Percentiles rank a stretch among this genome's conserved stretches.
Conservation (phyloP, 108 stramenopile species). For the Phaeodactylum tricornutum region DNA sequence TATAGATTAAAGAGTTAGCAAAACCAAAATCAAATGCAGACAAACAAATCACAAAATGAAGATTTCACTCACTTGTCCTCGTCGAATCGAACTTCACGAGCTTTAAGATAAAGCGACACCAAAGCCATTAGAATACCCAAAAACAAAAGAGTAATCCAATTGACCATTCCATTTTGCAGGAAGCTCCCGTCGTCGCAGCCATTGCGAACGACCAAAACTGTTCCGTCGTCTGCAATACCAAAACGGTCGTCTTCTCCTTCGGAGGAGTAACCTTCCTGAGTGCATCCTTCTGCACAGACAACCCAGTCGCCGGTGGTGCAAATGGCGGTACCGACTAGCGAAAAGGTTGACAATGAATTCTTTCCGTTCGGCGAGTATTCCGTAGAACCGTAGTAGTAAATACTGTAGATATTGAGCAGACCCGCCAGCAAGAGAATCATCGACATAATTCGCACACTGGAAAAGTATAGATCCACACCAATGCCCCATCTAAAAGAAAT, state of each 20-base stretch:
- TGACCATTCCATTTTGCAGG: conserved; percentile 38
- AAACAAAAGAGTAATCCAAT: conserved; percentile 48
- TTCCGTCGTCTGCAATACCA: not conserved
- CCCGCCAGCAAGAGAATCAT: conserved; percentile 54
- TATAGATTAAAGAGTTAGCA: not conserved
- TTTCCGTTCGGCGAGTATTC: conserved; percentile 27
- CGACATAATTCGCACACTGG: conserved; percentile 42
- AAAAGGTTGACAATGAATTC: not conserved
- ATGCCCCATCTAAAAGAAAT: conserved; percentile 6
- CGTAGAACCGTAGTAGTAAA: conserved; percentile 40
- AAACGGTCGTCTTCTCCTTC: not conserved
- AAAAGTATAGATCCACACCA: conserved; percentile 25
- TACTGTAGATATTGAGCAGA: conserved; percentile 53
- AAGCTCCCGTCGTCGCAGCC: conserved; percentile 42
- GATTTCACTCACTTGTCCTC: conserved; percentile 25
- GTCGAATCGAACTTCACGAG: conserved; percentile 55
- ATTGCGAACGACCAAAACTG: conserved; percentile 41
- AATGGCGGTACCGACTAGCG: conserved; percentile 15
- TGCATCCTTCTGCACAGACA: conserved; percentile 34
- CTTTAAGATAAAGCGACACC: conserved; percentile 36
- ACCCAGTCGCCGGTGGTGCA: conserved; percentile 60
- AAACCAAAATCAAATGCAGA: not conserved
- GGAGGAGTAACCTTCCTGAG: conserved; percentile 1
- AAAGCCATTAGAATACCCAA: conserved; percentile 29
- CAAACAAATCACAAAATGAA: not conserved